Base-by-base conservation (phyloP, 805 yeast genomes). In the Sungouiozyma ichnusensis region DNA sequence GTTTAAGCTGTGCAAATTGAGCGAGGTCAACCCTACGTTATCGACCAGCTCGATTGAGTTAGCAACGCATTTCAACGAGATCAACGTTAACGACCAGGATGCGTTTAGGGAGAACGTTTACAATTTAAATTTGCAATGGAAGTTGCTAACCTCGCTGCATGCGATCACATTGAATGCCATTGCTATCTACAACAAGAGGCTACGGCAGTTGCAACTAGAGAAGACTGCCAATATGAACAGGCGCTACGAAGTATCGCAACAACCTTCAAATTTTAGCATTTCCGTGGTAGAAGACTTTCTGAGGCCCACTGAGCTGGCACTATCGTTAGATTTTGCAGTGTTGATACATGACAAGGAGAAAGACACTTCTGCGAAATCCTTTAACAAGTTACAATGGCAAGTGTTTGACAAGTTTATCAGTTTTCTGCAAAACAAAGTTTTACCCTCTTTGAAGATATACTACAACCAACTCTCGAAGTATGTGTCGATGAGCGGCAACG, bases 301-400 rank as follows among this genome's bases (percentile, higher is more conserved):
- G 3, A 50, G 52, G 15, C 65, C 69, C 0, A 6, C 40, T 2
- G 71, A 66, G 36, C 41, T 59, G n/a, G 27, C 48, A 8, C 33
- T 57, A 15, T 43, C 50, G 11, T 27, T 60, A 20, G 63, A 63
- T 37, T 49, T 58, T 14, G 56, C 68, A 7, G 66, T 64, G 7
- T 46, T 63, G 33, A 59, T 63, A n/a, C 57, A 55, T 16, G 53
- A 58, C 35, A 42, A 43, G 8, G 51, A 51, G 8, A 48, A 42
- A 29, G 60, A 59, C 24, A 58, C 64, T 4, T 37, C 58, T 0
- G 37, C 42, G 1, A 39, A 46, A 2, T 49, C 60, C 3, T 58
- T 60, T 24, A 52, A 54, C 15, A 54, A 58, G 39, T 38, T 62
- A 31, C 57, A 54, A 20, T 43, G 51, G 5, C 64, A 61, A 39